These are phyloP conservation scores for Penicillium steckii DNA, from an alignment of 495 filamentous ascomycete genomes.

Conservation along the genomic window DNA sequence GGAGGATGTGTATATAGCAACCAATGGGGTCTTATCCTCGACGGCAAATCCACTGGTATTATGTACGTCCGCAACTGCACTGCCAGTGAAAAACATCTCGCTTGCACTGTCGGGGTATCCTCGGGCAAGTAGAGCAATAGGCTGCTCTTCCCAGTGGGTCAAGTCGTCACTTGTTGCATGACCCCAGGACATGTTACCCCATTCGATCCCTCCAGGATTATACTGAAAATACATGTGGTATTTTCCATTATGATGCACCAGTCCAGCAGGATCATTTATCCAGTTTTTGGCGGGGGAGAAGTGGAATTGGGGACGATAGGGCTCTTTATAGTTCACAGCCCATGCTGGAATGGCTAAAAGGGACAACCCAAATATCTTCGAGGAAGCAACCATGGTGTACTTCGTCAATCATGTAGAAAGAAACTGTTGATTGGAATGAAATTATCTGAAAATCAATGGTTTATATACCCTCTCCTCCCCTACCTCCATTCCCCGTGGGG, in stretches of 20 bases:
- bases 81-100: constrained; percentile 54
- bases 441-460: neutral
- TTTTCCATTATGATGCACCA: constrained; percentile 38
- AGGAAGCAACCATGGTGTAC: neutral
- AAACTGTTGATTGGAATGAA: neutral
- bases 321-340: constrained; percentile 36
- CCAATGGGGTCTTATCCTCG: constrained; percentile 46
- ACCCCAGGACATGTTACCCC: constrained; percentile 43
- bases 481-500: constrained; percentile 6
- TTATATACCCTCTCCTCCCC: neutral
- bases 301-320: constrained; percentile 48
- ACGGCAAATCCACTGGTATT: constrained; percentile 59
- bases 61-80: constrained; percentile 49
- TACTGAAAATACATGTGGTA: constrained; percentile 46
- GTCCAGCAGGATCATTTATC: constrained; percentile 63
- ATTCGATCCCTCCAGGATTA: constrained; percentile 32
- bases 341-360: constrained; percentile 1
- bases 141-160: constrained; percentile 38
- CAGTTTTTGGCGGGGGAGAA: constrained; percentile 52
- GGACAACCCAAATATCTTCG: neutral
- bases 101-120: constrained; percentile 44
- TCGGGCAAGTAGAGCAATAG: constrained; percentile 34
- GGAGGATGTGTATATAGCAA: constrained; percentile 57
- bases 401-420: no score
- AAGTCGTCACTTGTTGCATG: constrained; percentile 41